A percentile compares a stretch with the other conserved stretches of the same genome.
Evolutionary conservation across 768 basidiomycete genomes (phyloP).

Genomic region (Rhodotorula graminis): DNA sequence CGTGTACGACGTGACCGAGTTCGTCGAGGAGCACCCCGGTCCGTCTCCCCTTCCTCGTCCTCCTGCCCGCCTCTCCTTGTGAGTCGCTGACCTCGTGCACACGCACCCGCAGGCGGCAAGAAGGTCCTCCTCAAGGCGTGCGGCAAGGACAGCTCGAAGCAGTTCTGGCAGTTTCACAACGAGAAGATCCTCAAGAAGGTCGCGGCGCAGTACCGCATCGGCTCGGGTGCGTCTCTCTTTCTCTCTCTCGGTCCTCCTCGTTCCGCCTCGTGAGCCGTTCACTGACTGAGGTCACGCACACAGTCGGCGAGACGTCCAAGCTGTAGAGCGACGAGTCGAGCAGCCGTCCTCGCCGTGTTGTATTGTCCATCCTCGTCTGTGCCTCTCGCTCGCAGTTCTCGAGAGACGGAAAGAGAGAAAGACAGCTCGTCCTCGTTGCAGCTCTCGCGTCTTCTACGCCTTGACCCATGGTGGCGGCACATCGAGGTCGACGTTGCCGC

Average conservation of each 20-base stretch:
- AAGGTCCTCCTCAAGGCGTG: slow-evolving; percentile 35
- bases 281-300: neutral
- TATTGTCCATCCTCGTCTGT: neutral
- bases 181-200: slow-evolving; percentile 34
- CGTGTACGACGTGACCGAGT: slow-evolving; percentile 34
- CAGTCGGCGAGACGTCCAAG: slow-evolving; percentile 3
- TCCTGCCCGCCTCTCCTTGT: neutral
- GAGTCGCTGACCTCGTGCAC: too few species aligned
- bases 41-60: neutral
- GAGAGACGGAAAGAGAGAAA: too few species aligned
- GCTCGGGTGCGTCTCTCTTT: slow-evolving; percentile 2
- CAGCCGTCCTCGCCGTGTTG: neutral
- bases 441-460: neutral
- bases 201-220: slow-evolving; percentile 29
- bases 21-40: slow-evolving; percentile 25
- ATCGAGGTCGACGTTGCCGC: neutral
- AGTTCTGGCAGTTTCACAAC: slow-evolving; percentile 39
- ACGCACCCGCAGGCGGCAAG: slow-evolving; percentile 16
- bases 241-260: too few species aligned
- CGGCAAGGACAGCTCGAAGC: slow-evolving; percentile 31
- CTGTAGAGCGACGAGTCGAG: neutral
- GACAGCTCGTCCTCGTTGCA: too few species aligned
- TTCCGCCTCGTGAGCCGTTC: too few species aligned
- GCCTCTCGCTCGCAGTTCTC: too few species aligned
- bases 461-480: neutral